Base-by-base conservation (phyloP, 2,329 filamentous ascomycete species). In the Trichoderma sp. region DNA sequence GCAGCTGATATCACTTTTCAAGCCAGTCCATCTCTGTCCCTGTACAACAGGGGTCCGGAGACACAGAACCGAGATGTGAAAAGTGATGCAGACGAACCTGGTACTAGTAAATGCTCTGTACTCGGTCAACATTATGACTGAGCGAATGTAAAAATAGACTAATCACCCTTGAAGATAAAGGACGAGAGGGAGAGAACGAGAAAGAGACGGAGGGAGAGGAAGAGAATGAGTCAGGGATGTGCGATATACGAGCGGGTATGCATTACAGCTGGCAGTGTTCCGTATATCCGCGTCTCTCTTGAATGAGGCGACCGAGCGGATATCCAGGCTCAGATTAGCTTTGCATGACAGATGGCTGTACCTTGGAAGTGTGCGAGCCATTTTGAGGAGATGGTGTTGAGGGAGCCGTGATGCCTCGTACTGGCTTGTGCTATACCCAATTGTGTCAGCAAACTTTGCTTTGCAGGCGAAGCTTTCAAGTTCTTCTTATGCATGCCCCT, bases 1-100 rank as follows among this genome's bases (percentile, higher is more conserved):
- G 61, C 61, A 70, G 28, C 56, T 24, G 56, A 53, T 62, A 70
- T 70, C 67, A 62, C 67, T 70, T 53, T 28, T 61, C 53, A 62
- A 70, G 15, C 39, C 47, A 15, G 56, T 21, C 66, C 39, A 61
- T 32, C 56, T 53, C 15, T 39, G n/a, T 6, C 39, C 57, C 43
- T 53, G 67, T 51, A 28, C 15, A 53, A 47, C 67, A 58, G 57
- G 67, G 67, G 60, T 62, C 67, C 39, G 57, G 67, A 53, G 32
- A 62, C 15, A 26, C 15, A 70, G 57, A 62, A 58, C 67, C 57
- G 39, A 70, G 47, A 36, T 53, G 18, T 62, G 56, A 70, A 15
- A 51, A 18, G 30, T 61, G 43, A 60, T 70, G 30, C 34, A n/a
- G n/a, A n/a, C 14, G 61, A 43, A 24, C 21, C 36, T 32, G 43